Percentiles rank a stretch among this genome's conserved stretches.
phyloP scores from a whole-genome alignment of 192 early-diverging fungal genomes.

The Coemansia sp. region DNA sequence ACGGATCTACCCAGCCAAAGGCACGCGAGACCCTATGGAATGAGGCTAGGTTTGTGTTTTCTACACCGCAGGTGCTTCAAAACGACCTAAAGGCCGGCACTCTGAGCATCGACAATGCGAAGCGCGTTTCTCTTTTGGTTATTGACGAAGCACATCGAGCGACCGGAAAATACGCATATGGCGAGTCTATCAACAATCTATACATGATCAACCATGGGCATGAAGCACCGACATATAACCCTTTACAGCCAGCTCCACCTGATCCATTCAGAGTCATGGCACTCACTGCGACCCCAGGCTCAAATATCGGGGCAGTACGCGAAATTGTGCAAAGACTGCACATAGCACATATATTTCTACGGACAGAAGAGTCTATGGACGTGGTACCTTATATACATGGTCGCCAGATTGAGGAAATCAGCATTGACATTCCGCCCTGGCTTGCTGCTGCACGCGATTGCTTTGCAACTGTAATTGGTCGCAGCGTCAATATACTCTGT shows the following conservation, averaged over 20 bases:
- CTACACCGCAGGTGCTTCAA: conserved; percentile 85
- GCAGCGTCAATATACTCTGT: conserved; percentile 54
- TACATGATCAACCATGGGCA: conserved; percentile 33
- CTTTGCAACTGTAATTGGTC: conserved; percentile 53
- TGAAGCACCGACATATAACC: conserved; percentile 10
- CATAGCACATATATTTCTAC: conserved; percentile 77
- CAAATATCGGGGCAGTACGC: conserved; percentile 68
- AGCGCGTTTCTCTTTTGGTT: conserved; percentile 69
- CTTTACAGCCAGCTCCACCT: conserved; percentile 27
- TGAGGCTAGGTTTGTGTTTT: conserved; percentile 74
- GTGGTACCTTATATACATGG: conserved; percentile 73
- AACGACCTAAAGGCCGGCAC: conserved; percentile 76
- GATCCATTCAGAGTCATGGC: conserved; percentile 76
- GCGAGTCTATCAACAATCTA: conserved; percentile 67
- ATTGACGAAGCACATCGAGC: conserved; percentile 93
- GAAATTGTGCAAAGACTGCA: conserved; percentile 73
- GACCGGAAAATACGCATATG: conserved; percentile 82
- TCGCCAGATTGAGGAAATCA: conserved; percentile 64
- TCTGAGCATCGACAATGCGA: conserved; percentile 59
- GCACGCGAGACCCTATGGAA: conserved; percentile 63
- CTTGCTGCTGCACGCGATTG: conserved; percentile 50
- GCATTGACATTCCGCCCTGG: conserved; percentile 59
- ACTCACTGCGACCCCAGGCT: conserved; percentile 85
- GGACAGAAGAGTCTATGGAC: conserved; percentile 89
- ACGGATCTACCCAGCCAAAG: conserved; percentile 61